phyloP scores from a whole-genome alignment of 768 basidiomycete species.

The Lyophyllum shimeji region DNA sequence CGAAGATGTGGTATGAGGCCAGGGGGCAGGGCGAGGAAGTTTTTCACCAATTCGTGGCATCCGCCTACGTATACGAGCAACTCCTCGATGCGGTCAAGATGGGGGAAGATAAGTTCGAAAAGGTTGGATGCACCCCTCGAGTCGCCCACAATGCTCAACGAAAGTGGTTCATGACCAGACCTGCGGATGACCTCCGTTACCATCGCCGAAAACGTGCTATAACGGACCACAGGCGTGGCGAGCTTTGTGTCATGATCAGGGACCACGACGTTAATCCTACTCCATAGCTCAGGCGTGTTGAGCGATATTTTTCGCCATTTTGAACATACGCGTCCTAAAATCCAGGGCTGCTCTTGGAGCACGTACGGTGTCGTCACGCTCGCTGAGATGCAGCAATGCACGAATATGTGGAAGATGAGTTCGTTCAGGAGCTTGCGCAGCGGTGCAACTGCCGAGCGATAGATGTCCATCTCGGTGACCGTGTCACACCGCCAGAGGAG shows the following conservation, averaged over 20 bases:
- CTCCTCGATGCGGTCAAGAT: slow-evolving; percentile 2
- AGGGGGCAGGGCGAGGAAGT: not conserved
- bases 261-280: not conserved
- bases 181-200: not conserved
- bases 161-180: slow-evolving; percentile 2
- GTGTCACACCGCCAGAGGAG: not conserved
- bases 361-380: not conserved
- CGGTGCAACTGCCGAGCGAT: slow-evolving; percentile 2
- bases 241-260: not conserved
- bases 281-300: slow-evolving; percentile 7
- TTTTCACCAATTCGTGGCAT: not conserved
- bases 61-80: not conserved
- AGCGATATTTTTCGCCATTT: slow-evolving; percentile 9
- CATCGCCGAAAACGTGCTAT: not conserved
- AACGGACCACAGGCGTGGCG: not conserved
- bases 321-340: slow-evolving; percentile 1
- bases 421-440: slow-evolving; percentile 8
- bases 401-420: slow-evolving; percentile 4
- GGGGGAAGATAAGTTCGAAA: slow-evolving; percentile 1
- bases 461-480: not conserved
- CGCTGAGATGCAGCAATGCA: not conserved
- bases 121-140: too few species aligned
- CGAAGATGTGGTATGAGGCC: not conserved
- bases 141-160: not conserved
- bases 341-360: not conserved